A percentile compares a stretch with the other conserved stretches of the same genome.
These are phyloP conservation scores for Arachnomyces sp. DNA, from an alignment of 2,329 filamentous ascomycete genomes.

Conservation along the genomic window DNA sequence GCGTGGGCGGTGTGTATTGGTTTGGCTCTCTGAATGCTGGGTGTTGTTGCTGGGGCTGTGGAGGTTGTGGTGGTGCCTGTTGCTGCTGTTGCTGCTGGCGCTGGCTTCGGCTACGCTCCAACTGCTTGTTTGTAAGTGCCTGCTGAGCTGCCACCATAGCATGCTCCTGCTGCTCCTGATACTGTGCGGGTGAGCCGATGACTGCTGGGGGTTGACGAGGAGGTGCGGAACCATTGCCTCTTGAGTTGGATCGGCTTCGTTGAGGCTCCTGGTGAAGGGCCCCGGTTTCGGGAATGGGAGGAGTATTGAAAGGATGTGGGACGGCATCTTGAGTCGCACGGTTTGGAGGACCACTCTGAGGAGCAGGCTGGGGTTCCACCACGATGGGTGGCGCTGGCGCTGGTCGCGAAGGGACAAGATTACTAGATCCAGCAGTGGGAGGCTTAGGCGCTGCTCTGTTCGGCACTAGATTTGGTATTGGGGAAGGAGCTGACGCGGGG, in stretches of 20 bases:
- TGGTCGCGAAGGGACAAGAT: slow-evolving; percentile 33
- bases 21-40: slow-evolving; percentile 28
- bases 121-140: slow-evolving; percentile 58
- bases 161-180: slow-evolving; percentile 70
- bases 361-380: slow-evolving; percentile 43
- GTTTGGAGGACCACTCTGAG: slow-evolving; percentile 31
- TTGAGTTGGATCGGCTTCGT: slow-evolving; percentile 61
- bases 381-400: slow-evolving; percentile 34
- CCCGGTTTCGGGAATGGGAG: slow-evolving; percentile 45
- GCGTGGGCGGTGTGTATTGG: slow-evolving; percentile 17
- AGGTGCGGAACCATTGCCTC: slow-evolving; percentile 47
- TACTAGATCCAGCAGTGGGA: slow-evolving; percentile 43
- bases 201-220: slow-evolving; percentile 34
- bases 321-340: slow-evolving; percentile 50
- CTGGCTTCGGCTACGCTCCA: slow-evolving; percentile 68
- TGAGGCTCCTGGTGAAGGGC: slow-evolving; percentile 60
- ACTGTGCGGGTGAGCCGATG: slow-evolving; percentile 35
- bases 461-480: slow-evolving; percentile 57
- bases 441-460: slow-evolving; percentile 79
- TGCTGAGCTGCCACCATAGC: slow-evolving; percentile 73
- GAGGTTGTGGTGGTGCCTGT: slow-evolving; percentile 41
- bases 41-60: slow-evolving; percentile 39
- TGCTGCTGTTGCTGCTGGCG: slow-evolving; percentile 47
- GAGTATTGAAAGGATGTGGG: slow-evolving; percentile 33
- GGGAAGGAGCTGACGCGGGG: slow-evolving; percentile 42